Percentiles rank a stretch among this genome's conserved stretches.
These are phyloP conservation scores for Phytophthora parvispora DNA, from an alignment of 352 stramenopile species.

Conservation along the genomic window DNA sequence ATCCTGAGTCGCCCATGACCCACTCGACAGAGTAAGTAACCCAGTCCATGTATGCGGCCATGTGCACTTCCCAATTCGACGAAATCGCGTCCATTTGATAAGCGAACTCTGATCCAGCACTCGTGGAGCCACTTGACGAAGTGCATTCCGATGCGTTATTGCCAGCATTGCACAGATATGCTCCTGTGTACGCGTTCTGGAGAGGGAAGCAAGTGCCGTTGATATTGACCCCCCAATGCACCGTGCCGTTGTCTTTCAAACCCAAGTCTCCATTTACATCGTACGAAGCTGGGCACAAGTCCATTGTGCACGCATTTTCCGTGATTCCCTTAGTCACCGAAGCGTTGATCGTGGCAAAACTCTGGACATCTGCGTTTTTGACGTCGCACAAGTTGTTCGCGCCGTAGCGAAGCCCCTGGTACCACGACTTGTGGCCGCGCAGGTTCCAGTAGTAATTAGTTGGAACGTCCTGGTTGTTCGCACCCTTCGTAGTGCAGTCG, in stretches of 20 bases:
- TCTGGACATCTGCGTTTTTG: conserved; percentile 26
- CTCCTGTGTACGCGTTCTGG: conserved; percentile 39
- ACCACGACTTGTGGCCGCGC: conserved; percentile 35
- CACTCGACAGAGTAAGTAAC: conserved; percentile 18
- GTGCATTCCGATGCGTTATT: conserved; percentile 36
- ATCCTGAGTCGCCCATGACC: conserved; percentile 15
- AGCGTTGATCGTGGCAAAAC: conserved; percentile 29
- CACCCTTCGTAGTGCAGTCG: conserved; percentile 33
- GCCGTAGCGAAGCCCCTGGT: conserved; percentile 41
- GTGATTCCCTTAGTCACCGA: conserved; percentile 34
- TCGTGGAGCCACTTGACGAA: conserved; percentile 27
- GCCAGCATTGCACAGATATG: conserved; percentile 48
- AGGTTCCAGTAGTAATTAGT: conserved; percentile 34
- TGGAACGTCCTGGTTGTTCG: conserved; percentile 38
- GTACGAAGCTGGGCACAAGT: conserved; percentile 33
- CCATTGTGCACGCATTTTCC: conserved; percentile 38
- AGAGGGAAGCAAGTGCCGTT: conserved; percentile 31
- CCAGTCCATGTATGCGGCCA: conserved; percentile 68
- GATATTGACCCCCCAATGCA: conserved; percentile 39
- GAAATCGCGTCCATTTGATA: conserved; percentile 94
- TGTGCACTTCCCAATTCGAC: conserved; percentile 85
- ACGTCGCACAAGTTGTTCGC: conserved; percentile 45
- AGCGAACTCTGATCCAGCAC: conserved; percentile 27
- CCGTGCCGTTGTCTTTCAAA: conserved; percentile 26
- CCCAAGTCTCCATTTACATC: conserved; percentile 39